phyloP scores from a whole-genome alignment of 768 basidiomycete genomes.

The Amanita inopinata region DNA sequence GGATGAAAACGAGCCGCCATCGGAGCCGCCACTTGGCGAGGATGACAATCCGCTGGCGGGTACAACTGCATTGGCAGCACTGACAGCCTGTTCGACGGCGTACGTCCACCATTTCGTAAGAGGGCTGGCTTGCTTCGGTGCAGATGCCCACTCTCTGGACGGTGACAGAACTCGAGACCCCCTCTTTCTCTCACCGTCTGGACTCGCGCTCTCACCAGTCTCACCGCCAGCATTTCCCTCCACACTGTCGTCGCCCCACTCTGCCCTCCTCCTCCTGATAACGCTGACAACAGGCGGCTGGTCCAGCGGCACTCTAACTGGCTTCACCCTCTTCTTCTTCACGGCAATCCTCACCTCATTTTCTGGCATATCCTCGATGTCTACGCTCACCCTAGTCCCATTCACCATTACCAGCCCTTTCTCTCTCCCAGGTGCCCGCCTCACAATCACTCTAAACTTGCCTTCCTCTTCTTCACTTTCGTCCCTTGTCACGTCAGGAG shows the following conservation, averaged over 20 bases:
- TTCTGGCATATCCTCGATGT: conserved; percentile 83
- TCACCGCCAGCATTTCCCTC: conserved; percentile 12
- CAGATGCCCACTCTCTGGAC: conserved; percentile 36
- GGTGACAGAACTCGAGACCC: conserved; percentile 9
- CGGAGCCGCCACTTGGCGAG: not conserved
- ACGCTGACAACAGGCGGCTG: conserved; percentile 78
- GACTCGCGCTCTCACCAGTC: not conserved
- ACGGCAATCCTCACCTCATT: conserved; percentile 74
- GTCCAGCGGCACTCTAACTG: conserved; percentile 81
- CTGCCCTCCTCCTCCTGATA: conserved; percentile 58
- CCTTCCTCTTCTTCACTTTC: conserved; percentile 6
- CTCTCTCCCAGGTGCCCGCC: conserved; percentile 68
- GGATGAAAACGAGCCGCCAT: conserved; percentile 18
- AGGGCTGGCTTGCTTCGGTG: conserved; percentile 62
- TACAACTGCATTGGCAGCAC: conserved; percentile 68
- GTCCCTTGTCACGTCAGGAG: not conserved
- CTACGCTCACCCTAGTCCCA: conserved; percentile 74
- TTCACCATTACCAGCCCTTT: conserved; percentile 84
- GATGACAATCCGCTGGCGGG: conserved; percentile 45
- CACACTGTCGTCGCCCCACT: conserved; percentile 56
- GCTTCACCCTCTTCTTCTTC: conserved; percentile 82
- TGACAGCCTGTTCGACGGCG: conserved; percentile 65
- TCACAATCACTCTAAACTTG: conserved; percentile 42
- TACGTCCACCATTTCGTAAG: conserved; percentile 64
- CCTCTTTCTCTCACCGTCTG: conserved; percentile 9